phyloP scores from a whole-genome alignment of 805 yeast genomes.

The Kuraishia borneana region DNA sequence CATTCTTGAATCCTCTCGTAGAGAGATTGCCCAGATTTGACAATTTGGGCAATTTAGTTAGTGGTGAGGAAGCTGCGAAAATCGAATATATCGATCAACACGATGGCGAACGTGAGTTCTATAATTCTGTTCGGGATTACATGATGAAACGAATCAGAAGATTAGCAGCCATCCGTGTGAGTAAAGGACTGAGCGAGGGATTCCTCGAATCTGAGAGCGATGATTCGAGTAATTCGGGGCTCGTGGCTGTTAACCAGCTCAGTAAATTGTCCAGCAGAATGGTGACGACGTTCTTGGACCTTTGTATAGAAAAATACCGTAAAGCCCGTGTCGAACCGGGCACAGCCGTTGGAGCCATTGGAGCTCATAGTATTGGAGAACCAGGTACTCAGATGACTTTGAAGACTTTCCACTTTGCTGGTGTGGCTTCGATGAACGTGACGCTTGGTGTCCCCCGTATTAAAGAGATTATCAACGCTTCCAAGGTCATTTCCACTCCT shows the following conservation, averaged over 20 bases:
- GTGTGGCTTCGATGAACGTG: constrained; percentile 98
- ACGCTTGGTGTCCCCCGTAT: constrained; percentile 99
- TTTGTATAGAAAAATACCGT: constrained; percentile 73
- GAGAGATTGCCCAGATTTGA: constrained; percentile 52
- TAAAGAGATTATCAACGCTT: constrained; percentile 95
- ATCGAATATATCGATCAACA: constrained; percentile 67
- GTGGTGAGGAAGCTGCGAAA: constrained; percentile 30
- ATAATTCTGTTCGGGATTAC: constrained; percentile 61
- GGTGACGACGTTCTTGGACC: constrained; percentile 55
- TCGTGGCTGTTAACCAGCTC: constrained; percentile 48
- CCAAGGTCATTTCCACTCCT: constrained; percentile 91
- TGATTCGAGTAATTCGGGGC: constrained; percentile 13
- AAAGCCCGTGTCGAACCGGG: constrained; percentile 96
- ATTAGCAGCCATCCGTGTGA: constrained; percentile 46
- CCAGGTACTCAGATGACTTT: constrained; percentile 99
- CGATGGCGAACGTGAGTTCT: constrained; percentile 83
- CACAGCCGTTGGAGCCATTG: constrained; percentile 98
- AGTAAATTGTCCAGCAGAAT: constrained; percentile 52
- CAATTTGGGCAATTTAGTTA: constrained; percentile 49
- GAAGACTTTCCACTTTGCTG: constrained; percentile 79
- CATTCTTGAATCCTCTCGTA: constrained; percentile 51
- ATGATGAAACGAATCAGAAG: constrained; percentile 41
- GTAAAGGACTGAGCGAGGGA: constrained; percentile 33
- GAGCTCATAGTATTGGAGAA: constrained; percentile 98
- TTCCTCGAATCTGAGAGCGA: constrained; percentile 30